Conservation (phyloP, 1,284 basidiomycete species). For the Trametes sp. region DNA sequence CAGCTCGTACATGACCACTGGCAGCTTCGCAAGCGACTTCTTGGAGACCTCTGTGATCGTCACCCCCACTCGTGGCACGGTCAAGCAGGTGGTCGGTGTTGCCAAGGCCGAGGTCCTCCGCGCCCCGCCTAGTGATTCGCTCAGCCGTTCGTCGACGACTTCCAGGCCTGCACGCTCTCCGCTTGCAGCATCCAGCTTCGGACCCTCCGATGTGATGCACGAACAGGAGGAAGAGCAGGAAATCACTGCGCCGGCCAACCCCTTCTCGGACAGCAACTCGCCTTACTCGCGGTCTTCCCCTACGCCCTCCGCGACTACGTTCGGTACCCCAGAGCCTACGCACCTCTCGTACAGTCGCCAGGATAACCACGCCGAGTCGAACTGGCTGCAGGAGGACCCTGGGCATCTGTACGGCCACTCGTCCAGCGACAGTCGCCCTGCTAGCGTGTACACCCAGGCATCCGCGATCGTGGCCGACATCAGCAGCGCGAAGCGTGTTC, state of each 20-base stretch:
- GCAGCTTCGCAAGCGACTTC: slow-evolving; percentile 79
- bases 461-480: slow-evolving; percentile 68
- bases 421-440: slow-evolving; percentile 49
- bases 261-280: slow-evolving; percentile 70
- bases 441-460: slow-evolving; percentile 68
- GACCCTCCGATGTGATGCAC: slow-evolving; percentile 66
- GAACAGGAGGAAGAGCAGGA: slow-evolving; percentile 58
- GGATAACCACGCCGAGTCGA: slow-evolving; percentile 15
- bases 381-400: slow-evolving; percentile 39
- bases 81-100: slow-evolving; percentile 77
- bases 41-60: slow-evolving; percentile 84
- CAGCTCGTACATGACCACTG: slow-evolving; percentile 75
- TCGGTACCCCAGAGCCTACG: slow-evolving; percentile 42
- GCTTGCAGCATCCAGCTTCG: slow-evolving; percentile 74
- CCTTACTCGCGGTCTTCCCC: slow-evolving; percentile 43
- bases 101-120: slow-evolving; percentile 81
- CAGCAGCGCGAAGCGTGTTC: slow-evolving; percentile 67
- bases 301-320: slow-evolving; percentile 52
- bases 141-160: slow-evolving; percentile 42
- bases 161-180: slow-evolving; percentile 61
- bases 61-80: slow-evolving; percentile 66
- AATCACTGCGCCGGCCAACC: slow-evolving; percentile 51
- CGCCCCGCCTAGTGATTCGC: slow-evolving; percentile 52
- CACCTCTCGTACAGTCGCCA: slow-evolving; percentile 44
- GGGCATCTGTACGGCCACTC: slow-evolving; percentile 21